phyloP scores from a whole-genome alignment of 192 early-diverging fungal species.

The Coemansia umbellata region DNA sequence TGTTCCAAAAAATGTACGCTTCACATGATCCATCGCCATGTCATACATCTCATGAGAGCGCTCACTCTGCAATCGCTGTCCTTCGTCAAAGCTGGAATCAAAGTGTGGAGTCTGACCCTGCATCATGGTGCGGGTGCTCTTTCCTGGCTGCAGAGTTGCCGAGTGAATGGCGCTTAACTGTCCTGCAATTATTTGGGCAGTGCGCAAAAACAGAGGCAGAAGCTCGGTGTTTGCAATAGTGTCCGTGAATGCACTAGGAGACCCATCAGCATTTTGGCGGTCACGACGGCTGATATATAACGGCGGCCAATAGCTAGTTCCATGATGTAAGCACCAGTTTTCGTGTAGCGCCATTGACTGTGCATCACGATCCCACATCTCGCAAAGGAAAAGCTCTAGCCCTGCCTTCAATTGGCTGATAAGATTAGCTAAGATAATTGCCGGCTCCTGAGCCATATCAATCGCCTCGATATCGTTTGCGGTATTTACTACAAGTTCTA shows the following conservation, averaged over 20 bases:
- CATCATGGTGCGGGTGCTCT: constrained; percentile 29
- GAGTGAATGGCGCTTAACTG: constrained; percentile 44
- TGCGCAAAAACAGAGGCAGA: constrained; percentile 44
- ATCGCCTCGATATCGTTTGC: constrained; percentile 75
- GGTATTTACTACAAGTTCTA: constrained; percentile 70
- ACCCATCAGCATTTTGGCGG: constrained; percentile 17
- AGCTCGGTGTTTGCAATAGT: constrained; percentile 48
- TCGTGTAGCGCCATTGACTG: constrained; percentile 47
- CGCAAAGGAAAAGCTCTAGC: constrained; percentile 71
- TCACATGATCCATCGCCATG: constrained; percentile 44
- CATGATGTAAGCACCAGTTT: constrained; percentile 39
- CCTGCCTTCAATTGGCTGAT: constrained; percentile 70
- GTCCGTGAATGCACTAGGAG: constrained; percentile 24
- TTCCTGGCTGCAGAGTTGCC: constrained; percentile 38
- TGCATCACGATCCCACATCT: constrained; percentile 70
- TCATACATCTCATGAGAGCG: constrained; percentile 53
- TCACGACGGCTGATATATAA: constrained; percentile 37
- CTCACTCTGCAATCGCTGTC: constrained; percentile 46
- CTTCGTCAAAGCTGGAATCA: constrained; percentile 39
- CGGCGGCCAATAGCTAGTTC: constrained; percentile 46
- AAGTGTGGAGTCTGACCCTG: constrained; percentile 47
- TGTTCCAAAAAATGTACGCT: constrained; percentile 68
- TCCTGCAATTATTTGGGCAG: constrained; percentile 28
- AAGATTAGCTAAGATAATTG: constrained; percentile 62
- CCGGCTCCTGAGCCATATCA: constrained; percentile 68